Evolutionary conservation across 352 stramenopile species (phyloP), one percentile per base, ranked within the genome.

Genomic region (Phytopythium montanum): DNA sequence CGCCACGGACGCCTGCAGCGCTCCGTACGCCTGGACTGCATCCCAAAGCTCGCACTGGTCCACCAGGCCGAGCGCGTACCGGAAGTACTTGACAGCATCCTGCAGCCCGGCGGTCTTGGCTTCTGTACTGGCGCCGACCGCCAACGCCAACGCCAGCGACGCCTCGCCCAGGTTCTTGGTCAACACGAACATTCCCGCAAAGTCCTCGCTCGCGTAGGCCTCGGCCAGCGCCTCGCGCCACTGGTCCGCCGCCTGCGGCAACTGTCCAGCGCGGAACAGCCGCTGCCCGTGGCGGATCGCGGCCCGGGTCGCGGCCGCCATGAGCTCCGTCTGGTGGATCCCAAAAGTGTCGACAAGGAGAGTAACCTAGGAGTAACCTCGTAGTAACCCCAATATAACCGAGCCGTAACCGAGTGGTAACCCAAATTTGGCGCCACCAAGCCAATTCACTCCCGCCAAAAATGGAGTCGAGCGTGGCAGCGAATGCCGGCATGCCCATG

Each of bases 131-230:
- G n/a, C 59, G 39, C 49, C 59, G 31, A 46, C 8, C 36, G 33
- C 10, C 18, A 34, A 33, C 54, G 48, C 51, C 55, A 77, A 41
- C 4, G 62, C 52, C 46, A 66, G 44, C 74, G 61, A 79, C 38
- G 65, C 72, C 60, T 90, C 79, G 13, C 78, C 81, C 13, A 94
- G 62, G 58, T 90, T 90, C 60, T 76, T 77, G 45, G 72, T 81
- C 58, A 94, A 60, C 28, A 88, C 84, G 57, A 90, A 94, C 61
- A 85, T 71, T 2, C 59, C 73, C 3, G 81, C 78, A 33, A 76
- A 75, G 63, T 87, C 66, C 29, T 87, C 67, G 1, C 51, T 41
- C 31, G 60, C 52, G 56, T 90, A 94, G 12, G 84, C 76, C 2
- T 52, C 45, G 41, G 64, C 63, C 36, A 92, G 62, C 3, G 71